Evolutionary conservation across 306 rosid genomes (phyloP).

Genomic region (Dicorynia guianensis): DNA sequence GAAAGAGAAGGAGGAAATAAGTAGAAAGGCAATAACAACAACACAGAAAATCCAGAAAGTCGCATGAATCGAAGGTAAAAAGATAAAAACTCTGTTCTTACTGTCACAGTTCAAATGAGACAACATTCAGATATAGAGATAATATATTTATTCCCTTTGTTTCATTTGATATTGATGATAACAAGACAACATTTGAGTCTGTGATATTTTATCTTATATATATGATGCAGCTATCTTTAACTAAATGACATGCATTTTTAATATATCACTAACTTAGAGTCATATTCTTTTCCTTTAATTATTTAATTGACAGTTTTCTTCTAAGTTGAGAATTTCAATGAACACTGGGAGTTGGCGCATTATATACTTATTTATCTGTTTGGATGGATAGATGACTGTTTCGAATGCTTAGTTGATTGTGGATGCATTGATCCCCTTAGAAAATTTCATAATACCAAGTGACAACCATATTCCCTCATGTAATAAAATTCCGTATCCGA

Average conservation of each 20-base stretch:
- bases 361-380: too few relatives aligned
- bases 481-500: background rate
- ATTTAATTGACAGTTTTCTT: too few relatives aligned
- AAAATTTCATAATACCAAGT: conserved; percentile 45
- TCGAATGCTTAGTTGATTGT: background rate
- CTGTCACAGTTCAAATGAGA: conserved; percentile 18
- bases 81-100: background rate
- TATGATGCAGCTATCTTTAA: background rate
- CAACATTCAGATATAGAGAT: conserved; percentile 17
- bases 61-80: background rate
- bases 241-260: background rate
- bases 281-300: too few relatives aligned
- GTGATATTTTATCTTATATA: background rate
- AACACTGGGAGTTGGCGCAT: too few relatives aligned
- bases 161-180: background rate
- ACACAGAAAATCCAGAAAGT: conserved; percentile 7
- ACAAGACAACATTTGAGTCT: background rate
- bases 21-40: conserved; percentile 29
- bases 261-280: background rate
- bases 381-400: background rate
- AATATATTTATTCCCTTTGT: background rate
- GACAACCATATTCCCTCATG: too few relatives aligned
- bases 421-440: background rate
- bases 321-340: too few relatives aligned
- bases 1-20: conserved; percentile 30